These are phyloP conservation scores for Syzygium grande DNA, from an alignment of 345 rosid genomes.

Conservation along the genomic window DNA sequence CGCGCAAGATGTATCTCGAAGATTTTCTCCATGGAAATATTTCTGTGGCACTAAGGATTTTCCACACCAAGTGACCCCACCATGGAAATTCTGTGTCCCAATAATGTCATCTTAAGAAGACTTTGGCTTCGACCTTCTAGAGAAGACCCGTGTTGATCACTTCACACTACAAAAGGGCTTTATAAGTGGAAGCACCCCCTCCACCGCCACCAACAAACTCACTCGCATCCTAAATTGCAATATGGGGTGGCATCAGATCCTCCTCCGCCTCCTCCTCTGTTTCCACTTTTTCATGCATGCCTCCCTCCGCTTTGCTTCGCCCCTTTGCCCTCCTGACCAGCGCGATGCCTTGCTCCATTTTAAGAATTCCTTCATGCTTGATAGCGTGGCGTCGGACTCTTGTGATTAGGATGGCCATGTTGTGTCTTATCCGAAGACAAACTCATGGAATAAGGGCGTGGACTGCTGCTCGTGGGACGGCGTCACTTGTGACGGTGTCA, in stretches of 20 bases:
- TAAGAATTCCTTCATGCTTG: background rate
- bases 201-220: no score
- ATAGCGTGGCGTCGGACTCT: background rate
- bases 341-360: background rate
- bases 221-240: no score
- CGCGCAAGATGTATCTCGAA: accelerated
- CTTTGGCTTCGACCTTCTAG: background rate
- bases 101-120: background rate
- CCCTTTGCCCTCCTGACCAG: background rate
- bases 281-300: no score
- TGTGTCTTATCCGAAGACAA: background rate
- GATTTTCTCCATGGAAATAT: background rate
- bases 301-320: no score
- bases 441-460: background rate
- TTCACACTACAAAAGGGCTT: no score
- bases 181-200: no score
- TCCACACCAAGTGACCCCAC: background rate
- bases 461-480: no score
- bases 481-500: no score
- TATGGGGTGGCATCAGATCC: no score
- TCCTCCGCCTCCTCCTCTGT: no score
- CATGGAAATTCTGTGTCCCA: accelerated
- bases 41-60: background rate
- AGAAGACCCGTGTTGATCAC: no score
- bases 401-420: background rate